These are phyloP conservation scores for Tolypocladium nubicola DNA, from an alignment of 2,329 filamentous ascomycete genomes.

Conservation along the genomic window DNA sequence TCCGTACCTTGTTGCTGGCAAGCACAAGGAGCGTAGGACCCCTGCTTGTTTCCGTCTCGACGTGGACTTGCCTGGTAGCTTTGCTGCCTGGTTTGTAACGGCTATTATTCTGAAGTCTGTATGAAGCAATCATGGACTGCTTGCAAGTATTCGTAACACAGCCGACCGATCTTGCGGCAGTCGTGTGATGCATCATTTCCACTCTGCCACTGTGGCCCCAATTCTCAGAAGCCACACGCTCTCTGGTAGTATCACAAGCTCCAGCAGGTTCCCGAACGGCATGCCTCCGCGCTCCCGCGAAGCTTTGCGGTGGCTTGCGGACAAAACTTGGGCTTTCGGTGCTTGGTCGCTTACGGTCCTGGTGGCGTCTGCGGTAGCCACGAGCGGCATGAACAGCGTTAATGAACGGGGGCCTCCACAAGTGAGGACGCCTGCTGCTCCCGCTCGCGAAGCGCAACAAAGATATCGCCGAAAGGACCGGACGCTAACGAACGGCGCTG, in stretches of 20 bases:
- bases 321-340: background rate
- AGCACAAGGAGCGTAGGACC: background rate
- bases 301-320: background rate
- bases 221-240: background rate
- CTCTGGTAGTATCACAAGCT: background rate
- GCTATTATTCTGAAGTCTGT: background rate
- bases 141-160: background rate
- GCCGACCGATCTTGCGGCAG: background rate
- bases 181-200: background rate
- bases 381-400: background rate
- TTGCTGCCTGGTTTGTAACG: background rate
- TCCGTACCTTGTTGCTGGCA: background rate
- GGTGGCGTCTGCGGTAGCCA: background rate
- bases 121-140: background rate
- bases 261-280: background rate
- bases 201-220: background rate
- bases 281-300: background rate
- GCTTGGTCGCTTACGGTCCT: background rate
- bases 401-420: background rate
- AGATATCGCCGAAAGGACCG: background rate
- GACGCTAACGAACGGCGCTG: background rate
- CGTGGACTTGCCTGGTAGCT: background rate
- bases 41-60: background rate
- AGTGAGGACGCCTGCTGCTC: background rate
- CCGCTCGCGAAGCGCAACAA: background rate